Base-by-base conservation (phyloP, 257 asterid species). In the Solanum piurae region DNA sequence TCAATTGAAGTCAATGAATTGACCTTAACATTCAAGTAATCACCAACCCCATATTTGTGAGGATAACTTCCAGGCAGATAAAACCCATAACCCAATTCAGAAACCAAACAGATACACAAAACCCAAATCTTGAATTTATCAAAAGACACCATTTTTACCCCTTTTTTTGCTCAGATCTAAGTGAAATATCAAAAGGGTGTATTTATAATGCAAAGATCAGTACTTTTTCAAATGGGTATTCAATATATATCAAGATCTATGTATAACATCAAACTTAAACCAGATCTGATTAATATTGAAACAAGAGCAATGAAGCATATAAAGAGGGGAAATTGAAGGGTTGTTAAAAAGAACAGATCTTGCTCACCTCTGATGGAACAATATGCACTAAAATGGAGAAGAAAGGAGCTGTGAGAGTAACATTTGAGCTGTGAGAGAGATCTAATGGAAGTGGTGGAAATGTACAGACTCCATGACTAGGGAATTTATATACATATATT, bases 141-240 rank as follows among this genome's bases (percentile, higher is more conserved):
- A 58, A 58, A 58, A 58, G 68, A 58, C 5, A 1, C 5, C 68
- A 58, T 58, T 21, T 58, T 58, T 58, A 58, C 84, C 38, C 25
- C 84, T 92, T 88, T 89, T 36, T 69, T 68, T 40, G 80, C 3
- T 86, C 95, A 91, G 97, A 94, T 94, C 95, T 88, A 89, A 90
- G 88, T 20, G 85, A 86, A 91, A 88, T 94, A 94, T 90, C 97
- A 87, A 77, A 90, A 92, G 64, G 68, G 42, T 36, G 87, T 80
- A 44, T 44, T 79, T 72, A 21, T 66, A 86, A 86, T 68, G 40
- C 86, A 86, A 82, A 91, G 44, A 88, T 52, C 77, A 88, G 52
- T n/a, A 64, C 85, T 84, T 87, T 76, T 83, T 76, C 84, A 52
- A 75, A 79, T 33, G 34, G 84, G 83, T 71, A 33, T 37, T 83